Conservation (phyloP, 2,329 filamentous ascomycete genomes). For the Penicillium sp. region DNA sequence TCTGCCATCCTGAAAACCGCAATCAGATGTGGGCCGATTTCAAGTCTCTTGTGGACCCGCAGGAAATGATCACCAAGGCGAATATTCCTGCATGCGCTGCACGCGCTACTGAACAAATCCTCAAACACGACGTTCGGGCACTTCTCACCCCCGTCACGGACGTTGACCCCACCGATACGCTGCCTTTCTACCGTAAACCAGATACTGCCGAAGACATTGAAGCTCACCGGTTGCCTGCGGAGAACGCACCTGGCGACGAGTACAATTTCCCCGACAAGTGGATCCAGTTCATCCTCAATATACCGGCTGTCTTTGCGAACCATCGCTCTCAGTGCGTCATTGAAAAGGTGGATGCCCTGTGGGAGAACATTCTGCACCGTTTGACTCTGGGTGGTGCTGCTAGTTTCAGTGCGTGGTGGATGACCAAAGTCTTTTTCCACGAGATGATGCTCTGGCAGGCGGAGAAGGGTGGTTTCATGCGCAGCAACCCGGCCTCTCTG, state of each 20-base stretch:
- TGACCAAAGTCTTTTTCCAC: constrained; percentile 92
- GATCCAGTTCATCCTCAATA: constrained; percentile 46
- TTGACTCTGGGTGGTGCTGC: constrained; percentile 46
- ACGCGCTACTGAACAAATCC: constrained; percentile 36
- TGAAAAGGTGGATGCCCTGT: constrained; percentile 45
- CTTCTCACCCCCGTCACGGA: constrained; percentile 44
- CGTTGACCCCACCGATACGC: constrained; percentile 26
- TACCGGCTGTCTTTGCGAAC: constrained; percentile 41
- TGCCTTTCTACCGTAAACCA: constrained; percentile 36
- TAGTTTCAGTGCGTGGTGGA: constrained; percentile 55
- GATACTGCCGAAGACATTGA: constrained; percentile 33
- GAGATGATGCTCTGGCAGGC: constrained; percentile 91
- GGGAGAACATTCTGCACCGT: constrained; percentile 46
- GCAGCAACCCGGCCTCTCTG: constrained; percentile 44
- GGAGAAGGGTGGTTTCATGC: constrained; percentile 86
- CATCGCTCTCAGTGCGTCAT: constrained; percentile 48
- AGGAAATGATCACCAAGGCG: constrained; percentile 42
- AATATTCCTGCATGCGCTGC: constrained; percentile 43
- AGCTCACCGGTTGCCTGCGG: constrained; percentile 37
- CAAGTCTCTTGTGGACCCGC: constrained; percentile 39
- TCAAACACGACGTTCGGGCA: constrained; percentile 47
- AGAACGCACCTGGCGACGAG: constrained; percentile 37
- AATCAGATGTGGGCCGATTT: constrained; percentile 96
- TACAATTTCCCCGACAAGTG: constrained; percentile 52
- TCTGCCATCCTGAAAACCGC: constrained; percentile 83